Evolutionary conservation across 2,329 filamentous ascomycete species (phyloP), one percentile per base, ranked within the genome.

Genomic region (Karstenula rhodostoma): DNA sequence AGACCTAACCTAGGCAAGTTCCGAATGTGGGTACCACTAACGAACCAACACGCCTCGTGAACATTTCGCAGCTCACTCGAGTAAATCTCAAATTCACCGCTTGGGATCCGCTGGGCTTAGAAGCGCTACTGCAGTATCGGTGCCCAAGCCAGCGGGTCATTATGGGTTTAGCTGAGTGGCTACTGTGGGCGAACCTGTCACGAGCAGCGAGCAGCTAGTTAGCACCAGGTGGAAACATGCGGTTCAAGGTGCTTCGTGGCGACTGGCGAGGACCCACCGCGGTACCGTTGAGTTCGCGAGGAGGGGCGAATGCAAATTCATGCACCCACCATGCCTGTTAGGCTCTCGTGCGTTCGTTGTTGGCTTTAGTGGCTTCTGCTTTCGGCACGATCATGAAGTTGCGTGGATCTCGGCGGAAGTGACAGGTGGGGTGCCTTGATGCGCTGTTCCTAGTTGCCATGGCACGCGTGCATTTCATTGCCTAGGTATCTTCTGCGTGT

Each of bases 401-500:
- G 27, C 10, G 48, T 51, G 48, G 32, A 51, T 35, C 48, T 51
- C 48, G 48, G 48, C 48, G n/a, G 25, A 49, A 37, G 48, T 51
- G 48, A 40, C 48, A 51, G 48, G 48, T 51, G 32, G 32, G 46
- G 29, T 51, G 48, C 13, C 44, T 47, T 15, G 44, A 8, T 47
- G 15, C 23, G 13, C 19, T 47, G 9, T 47, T 8, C 43, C n/a
- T 46, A 23, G 43, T 25, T 12, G 10, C 6, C 35, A 40, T 40
- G 35, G 35, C 15, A 17, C 44, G 44, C 22, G 23, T 29, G 17
- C 44, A 29, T 8, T 27, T 27, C 17, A 22, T 25, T 27, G 44
- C 19, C 23, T 29, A 10, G 7, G 9, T 44, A 7, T 12, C 12
- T 9, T 27, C 23, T 47, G 2, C 42, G 19, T 23, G 9, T 13